Evolutionary conservation across 2,329 filamentous ascomycete species (phyloP), one percentile per base, ranked within the genome.

Genomic region (Fusarium bulbicola): DNA sequence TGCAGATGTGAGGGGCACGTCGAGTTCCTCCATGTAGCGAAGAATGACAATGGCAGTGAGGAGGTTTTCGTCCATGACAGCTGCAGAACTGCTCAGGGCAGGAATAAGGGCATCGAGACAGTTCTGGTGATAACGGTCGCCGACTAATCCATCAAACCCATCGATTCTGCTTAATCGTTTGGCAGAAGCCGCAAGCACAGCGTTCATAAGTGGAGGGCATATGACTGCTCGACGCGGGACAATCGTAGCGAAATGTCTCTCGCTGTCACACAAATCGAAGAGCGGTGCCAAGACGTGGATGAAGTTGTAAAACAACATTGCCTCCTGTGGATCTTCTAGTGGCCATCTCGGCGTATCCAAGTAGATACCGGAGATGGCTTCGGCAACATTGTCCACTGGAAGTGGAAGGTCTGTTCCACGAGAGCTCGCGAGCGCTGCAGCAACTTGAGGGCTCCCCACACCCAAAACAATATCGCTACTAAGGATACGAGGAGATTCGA

Each of bases 41-140:
- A 80, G 76, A 26, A 80, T 77, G 15, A 80, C 76, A 24, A 80
- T 78, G 5, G 77, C 78, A 2, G 79, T 76, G 10, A 79, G 40
- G 11, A 80, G 62, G 20, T 80, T 80, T 32, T 80, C 78, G 53
- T 80, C 79, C 54, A 79, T 74, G 8, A 77, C 68, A 2, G 77
- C 74, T 1, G 70, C 72, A 12, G 78, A 73, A 24, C 73, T 78
- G 3, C 75, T 76, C 7, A 80, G 61, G 4, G 76, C 76, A 11
- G 78, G 78, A 4, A 80, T 80, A 3, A 80, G 68, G 12, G 66
- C 70, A 28, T 75, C 72, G 30, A 79, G 77, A 5, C 78, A 79
- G 15, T 69, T 72, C 46, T 79, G 77, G 20, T 79, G 78, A 45
- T 79, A 79, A 7, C 69, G 70, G 20, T 79, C 77, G 16, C 70